A percentile compares a stretch with the other conserved stretches of the same genome.
phyloP scores from a whole-genome alignment of 2,329 filamentous ascomycete species.

The Colletotrichum limetticola region DNA sequence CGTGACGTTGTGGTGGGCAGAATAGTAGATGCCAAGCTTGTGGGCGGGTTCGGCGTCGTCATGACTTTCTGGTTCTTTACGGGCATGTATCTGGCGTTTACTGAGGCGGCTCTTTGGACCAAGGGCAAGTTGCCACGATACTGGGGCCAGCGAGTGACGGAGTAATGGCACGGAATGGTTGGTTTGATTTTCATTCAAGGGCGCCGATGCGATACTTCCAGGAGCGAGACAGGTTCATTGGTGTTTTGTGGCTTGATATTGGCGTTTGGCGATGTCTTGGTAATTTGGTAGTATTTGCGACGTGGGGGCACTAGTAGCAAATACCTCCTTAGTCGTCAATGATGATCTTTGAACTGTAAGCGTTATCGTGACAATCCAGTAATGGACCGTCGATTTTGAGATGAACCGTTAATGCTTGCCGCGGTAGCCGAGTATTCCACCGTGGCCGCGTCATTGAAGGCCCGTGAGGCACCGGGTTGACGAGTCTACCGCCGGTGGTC shows the following conservation, averaged over 20 bases:
- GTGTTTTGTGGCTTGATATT: constrained; percentile 6
- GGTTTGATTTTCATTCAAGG: not conserved
- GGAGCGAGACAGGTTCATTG: not conserved
- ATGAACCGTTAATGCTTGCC: not conserved
- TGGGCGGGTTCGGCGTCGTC: constrained; percentile 58
- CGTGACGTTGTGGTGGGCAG: constrained; percentile 47
- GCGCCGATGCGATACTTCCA: not conserved
- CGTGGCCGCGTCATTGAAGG: constrained; percentile 24
- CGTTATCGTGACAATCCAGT: not conserved
- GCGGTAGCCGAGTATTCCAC: not conserved
- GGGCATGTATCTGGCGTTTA: constrained; percentile 60
- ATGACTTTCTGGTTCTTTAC: constrained; percentile 60
- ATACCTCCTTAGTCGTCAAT: not conserved
- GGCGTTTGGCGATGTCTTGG: constrained; percentile 10
- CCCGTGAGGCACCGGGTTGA: not conserved
- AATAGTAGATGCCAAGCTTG: constrained; percentile 56
- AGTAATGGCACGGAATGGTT: not conserved
- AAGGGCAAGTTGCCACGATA: constrained; percentile 26
- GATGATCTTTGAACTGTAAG: not conserved
- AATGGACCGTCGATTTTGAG: not conserved
- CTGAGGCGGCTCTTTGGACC: constrained; percentile 54
- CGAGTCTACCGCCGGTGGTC: not conserved
- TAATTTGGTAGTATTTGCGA: not conserved
- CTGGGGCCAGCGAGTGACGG: not conserved
- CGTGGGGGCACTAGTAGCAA: not conserved